Base-by-base conservation (phyloP, 164 flowering plant genomes). In the Tetracentron sinense region DNA sequence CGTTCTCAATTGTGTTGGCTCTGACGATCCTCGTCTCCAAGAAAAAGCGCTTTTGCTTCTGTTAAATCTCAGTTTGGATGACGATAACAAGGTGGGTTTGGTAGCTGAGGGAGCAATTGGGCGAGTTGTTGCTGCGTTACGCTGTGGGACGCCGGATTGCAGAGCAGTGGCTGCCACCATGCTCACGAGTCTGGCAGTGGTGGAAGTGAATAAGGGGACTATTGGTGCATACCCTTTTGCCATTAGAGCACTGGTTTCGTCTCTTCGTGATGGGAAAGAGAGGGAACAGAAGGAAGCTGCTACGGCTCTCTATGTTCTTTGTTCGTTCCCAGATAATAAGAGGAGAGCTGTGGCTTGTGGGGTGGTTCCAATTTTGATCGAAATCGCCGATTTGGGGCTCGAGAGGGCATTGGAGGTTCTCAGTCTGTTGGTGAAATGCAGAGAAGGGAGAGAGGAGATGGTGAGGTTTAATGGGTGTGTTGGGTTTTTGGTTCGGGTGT, bases 191-290 rank as follows among this genome's bases (percentile, higher is more conserved):
- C 62, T 95, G 28, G 97, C 97, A 0, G 88, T 95, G 25, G 87
- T 95, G 72, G 99, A 95, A 56, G 99, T 95, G 28, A 95, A 95
- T 60, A 92, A 88, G 61, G 97, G 86, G 19, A 92, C 96, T 0
- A 92, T 95, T 30, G 97, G 99, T 8, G 85, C 83, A 0, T 82
- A 84, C 77, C 98, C 97, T 0, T 67, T 44, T 61, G 97, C 97
- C 0, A 82, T 92, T 44, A 47, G 60, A 7, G 71, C 85, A 8
- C 56, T 95, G 60, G 86, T 92, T 56, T 63, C 65, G 23, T 82
- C 89, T 38, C 71, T 88, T 2, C 26, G 75, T 16, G 80, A 73
- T 1, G 94, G 97, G 25, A 81, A 78, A 42, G 76, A 70, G 23
- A 74, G 97, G 62, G 98, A 88, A 74, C 77, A 69, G 81, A 85